Base-by-base conservation (phyloP, 1,139 yeast genomes). In the Yamadazyma oceani region DNA sequence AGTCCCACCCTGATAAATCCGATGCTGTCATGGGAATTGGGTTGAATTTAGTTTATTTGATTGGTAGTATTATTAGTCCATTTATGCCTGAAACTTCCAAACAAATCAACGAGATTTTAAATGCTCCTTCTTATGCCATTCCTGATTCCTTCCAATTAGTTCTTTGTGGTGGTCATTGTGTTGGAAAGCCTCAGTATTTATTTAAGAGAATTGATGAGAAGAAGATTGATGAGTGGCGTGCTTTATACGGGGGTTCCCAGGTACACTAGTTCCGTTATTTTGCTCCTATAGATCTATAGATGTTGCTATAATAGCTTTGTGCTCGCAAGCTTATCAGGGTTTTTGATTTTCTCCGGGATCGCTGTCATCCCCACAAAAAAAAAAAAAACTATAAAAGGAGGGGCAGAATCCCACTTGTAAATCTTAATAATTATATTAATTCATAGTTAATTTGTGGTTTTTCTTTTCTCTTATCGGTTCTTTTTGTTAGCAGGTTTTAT, bases 11-110 rank as follows among this genome's bases (percentile, higher is more conserved):
- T 26, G 86, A 75, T 28, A 82, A 80, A 57, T 80, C 96, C 14
- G 97, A 90, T 57, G 96, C 96, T 1, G 96, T 92, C 38, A 86
- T 92, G 38, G 96, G 86, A 45, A 85, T 88, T 40, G 97, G 95
- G 40, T 73, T 92, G 63, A 92, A 92, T 66, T 73, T 92, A 58
- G 80, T 90, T 37, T 90, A 89, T 65, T 68, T 89, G 50, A 80
- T 92, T 19, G 78, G 92, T 38, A 82, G 96, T 1, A 63, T 92
- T 37, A 73, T 90, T 42, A 71, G 78, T 40, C 98, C 99, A 47
- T 92, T 75, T 67, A 88, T 92, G 82, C 99, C 99, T 29, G 88
- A 79, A 48, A 85, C 94, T 28, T 64, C 87, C 10, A 64, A 65
- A 34, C 80, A 76, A 49, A 92, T 92, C 48, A 69, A 75, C 51